Percentiles rank a stretch among this genome's conserved stretches.
These are phyloP conservation scores for Anisodus tanguticus DNA, from an alignment of 257 asterid genomes.

Conservation along the genomic window DNA sequence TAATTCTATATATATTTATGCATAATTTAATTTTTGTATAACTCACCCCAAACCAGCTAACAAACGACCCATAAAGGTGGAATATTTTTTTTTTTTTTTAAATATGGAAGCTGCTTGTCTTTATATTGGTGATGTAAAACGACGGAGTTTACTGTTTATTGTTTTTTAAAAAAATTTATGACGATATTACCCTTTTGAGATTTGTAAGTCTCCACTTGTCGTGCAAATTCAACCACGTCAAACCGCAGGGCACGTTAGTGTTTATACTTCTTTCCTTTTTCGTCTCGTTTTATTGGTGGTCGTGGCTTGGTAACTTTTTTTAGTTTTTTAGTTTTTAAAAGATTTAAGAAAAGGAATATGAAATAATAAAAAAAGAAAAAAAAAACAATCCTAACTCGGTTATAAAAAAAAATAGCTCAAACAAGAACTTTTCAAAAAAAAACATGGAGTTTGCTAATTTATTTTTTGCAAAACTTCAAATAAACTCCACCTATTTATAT, in stretches of 20 bases:
- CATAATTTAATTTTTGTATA: too few species aligned
- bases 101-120: background rate
- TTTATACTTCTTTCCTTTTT: background rate
- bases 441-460: background rate
- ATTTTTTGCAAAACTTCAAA: background rate
- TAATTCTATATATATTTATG: too few species aligned
- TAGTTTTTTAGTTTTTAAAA: background rate
- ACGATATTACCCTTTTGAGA: background rate
- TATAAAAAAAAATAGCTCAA: too few species aligned
- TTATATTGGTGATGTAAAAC: background rate
- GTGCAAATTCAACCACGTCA: slow-evolving; percentile 18
- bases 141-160: background rate
- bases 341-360: background rate
- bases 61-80: too few species aligned
- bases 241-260: background rate
- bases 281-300: background rate
- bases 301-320: too few species aligned
- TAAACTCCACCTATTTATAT: background rate
- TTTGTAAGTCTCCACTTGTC: background rate
- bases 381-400: too few species aligned
- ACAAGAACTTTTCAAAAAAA: too few species aligned
- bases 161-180: background rate
- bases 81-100: too few species aligned
- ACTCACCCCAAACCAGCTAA: too few species aligned
- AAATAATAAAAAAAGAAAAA: too few species aligned